Conservation (phyloP, 306 rosid genomes). For the Fragaria nilgerrensis region DNA sequence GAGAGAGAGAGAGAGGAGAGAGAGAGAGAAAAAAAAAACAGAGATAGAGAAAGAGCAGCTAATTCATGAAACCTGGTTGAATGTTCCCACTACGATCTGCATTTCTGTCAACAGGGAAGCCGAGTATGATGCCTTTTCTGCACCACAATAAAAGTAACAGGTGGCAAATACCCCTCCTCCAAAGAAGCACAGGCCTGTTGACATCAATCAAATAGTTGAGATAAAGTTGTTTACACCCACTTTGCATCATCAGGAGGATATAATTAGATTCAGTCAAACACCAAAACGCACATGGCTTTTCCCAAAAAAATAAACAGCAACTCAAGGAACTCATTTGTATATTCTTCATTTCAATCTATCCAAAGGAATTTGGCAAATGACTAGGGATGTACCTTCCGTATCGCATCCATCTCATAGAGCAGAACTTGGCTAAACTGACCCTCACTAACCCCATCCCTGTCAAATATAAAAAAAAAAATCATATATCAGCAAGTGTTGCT, state of each 20-base stretch:
- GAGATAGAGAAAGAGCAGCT: not conserved
- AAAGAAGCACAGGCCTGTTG: constrained; percentile 63
- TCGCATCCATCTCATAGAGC: constrained; percentile 77
- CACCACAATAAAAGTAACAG: constrained; percentile 67
- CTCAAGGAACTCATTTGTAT: not conserved
- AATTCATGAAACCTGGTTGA: constrained; percentile 52
- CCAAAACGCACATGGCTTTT: not conserved
- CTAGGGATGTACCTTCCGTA: constrained; percentile 52
- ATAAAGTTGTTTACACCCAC: not conserved
- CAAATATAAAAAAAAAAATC: constrained; percentile 5
- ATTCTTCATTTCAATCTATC: too few species aligned
- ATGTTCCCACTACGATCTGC: constrained; percentile 67
- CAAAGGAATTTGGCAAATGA: too few species aligned
- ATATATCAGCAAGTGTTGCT: not conserved
- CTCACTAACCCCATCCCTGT: constrained; percentile 88
- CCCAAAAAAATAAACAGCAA: not conserved
- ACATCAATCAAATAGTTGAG: not conserved
- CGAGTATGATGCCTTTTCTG: constrained; percentile 80
- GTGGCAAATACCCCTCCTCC: constrained; percentile 43
- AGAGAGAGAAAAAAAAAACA: not conserved
- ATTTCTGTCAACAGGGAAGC: constrained; percentile 39
- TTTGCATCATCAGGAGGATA: not conserved
- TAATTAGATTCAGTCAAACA: not conserved
- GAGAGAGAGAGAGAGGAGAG: not conserved
- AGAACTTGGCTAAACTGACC: constrained; percentile 79